phyloP scores from a whole-genome alignment of 768 basidiomycete species.

The Macrocybe gigantea region DNA sequence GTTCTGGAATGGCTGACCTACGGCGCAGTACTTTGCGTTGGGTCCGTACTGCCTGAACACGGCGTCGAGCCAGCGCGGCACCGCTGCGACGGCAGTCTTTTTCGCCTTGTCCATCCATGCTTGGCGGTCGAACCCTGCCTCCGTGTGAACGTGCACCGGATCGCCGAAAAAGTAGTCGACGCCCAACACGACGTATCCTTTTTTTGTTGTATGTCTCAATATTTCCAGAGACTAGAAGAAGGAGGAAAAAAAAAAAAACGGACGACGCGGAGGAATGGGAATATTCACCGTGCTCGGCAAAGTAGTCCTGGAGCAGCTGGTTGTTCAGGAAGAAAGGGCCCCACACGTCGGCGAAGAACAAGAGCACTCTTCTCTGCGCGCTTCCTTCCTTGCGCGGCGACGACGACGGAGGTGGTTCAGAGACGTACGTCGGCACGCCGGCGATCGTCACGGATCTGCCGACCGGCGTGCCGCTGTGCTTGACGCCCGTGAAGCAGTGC shows the following conservation, averaged over 20 bases:
- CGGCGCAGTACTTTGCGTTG: neutral
- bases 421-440: conserved; percentile 48
- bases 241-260: conserved; percentile 48
- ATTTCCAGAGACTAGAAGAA: neutral
- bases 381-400: no score
- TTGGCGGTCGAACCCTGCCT: conserved; percentile 6
- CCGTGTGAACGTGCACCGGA: conserved; percentile 33
- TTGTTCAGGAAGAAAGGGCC: conserved; percentile 56
- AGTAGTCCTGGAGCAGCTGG: conserved; percentile 59
- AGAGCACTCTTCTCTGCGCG: conserved; percentile 35
- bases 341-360: conserved; percentile 58
- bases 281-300: conserved; percentile 52
- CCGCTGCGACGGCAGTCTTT: neutral
- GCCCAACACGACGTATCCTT: conserved; percentile 55
- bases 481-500: conserved; percentile 46
- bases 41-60: conserved; percentile 35
- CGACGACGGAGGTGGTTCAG: conserved; percentile 30
- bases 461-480: conserved; percentile 42
- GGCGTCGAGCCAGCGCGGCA: conserved; percentile 46
- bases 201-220: no score
- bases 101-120: neutral
- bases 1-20: neutral
- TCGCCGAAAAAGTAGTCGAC: conserved; percentile 64
- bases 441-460: conserved; percentile 35
- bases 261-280: conserved; percentile 59